Percentiles rank a stretch among this genome's conserved stretches.
phyloP scores from a whole-genome alignment of 176 grass and related monocot species.

The Echinochloa phyllopogon region DNA sequence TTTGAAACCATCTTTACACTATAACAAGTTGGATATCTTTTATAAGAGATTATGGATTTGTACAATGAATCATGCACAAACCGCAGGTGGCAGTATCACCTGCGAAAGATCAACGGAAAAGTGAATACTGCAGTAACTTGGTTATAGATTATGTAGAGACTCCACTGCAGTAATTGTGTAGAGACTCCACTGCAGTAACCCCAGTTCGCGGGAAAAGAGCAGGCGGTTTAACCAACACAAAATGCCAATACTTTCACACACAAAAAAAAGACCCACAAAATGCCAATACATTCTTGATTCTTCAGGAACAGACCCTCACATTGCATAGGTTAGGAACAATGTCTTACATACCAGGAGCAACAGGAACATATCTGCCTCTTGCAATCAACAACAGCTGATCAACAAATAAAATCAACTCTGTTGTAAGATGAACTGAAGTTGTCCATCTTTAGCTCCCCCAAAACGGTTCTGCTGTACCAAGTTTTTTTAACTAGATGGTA shows the following conservation, averaged over 20 bases:
- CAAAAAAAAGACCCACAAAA: neutral
- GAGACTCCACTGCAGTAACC: neutral
- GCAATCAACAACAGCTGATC: conserved; percentile 49
- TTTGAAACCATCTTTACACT: neutral
- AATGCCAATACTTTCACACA: neutral
- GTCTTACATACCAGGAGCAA: conserved; percentile 31
- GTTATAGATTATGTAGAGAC: neutral
- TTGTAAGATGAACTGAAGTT: conserved; percentile 39
- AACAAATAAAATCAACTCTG: conserved; percentile 57
- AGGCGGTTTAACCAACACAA: neutral
- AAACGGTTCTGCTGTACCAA: conserved; percentile 9
- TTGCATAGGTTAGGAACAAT: conserved; percentile 34
- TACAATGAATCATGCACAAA: neutral
- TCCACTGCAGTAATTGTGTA: neutral
- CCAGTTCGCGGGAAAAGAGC: neutral
- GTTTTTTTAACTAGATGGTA: conserved; percentile 12
- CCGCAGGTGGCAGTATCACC: neutral
- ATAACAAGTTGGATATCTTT: neutral
- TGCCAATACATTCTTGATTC: neutral
- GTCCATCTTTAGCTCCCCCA: neutral
- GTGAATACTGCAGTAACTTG: neutral
- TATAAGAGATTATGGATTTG: neutral
- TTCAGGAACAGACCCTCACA: neutral
- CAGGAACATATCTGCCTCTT: conserved; percentile 18
- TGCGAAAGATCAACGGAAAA: neutral